Base-by-base conservation (phyloP, 345 rosid genomes). In the Linum usitatissimum region DNA sequence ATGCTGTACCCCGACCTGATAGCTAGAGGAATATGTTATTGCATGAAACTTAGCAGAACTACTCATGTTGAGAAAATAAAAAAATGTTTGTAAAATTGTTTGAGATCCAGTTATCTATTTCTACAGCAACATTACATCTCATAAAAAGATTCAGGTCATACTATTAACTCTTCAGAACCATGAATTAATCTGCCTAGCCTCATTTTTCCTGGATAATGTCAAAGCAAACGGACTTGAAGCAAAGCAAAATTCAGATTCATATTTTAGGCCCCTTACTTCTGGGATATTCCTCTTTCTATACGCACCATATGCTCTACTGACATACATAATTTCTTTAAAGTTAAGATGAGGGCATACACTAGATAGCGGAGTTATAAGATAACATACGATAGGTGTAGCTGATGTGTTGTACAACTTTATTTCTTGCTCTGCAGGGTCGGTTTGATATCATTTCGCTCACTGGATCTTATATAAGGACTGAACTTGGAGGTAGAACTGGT, bases 401-500 rank as follows among this genome's bases (percentile, higher is more conserved):
- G 49, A 42, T 42, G 49, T 14, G 36, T 34, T 7, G 38, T 34
- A 7, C 38, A 34, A 1, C 8, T 14, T 55, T 38, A 23, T 19
- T 63, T 34, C 15, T 23, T 63, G 6, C 42, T 58, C 57, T 30
- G 36, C 75, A 92, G 99, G 99, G 99, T 66, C 86, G 75, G 69
- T 90, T 81, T 73, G 97, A 90, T 71, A 87, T 92, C 56, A 63
- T 92, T 55, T 85, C 97, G 49, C 78, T 92, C 4, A 80, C 83
- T 75, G 99, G 99, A 72, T 90, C 96, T 59, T 90, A 76, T 76
- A 76, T 90, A 19, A 85, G 86, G 53, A 79, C 86, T 13, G 90
- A 87, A 36, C 53, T 68, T 58, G 97, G 94, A 62, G 91, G 87
- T 38, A 84, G 84, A 80, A 78, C 84, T 64, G 94, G 97, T 67